A percentile compares a stretch with the other conserved stretches of the same genome.
phyloP scores from a whole-genome alignment of 805 yeast genomes.

The Starmera pachycereana region DNA sequence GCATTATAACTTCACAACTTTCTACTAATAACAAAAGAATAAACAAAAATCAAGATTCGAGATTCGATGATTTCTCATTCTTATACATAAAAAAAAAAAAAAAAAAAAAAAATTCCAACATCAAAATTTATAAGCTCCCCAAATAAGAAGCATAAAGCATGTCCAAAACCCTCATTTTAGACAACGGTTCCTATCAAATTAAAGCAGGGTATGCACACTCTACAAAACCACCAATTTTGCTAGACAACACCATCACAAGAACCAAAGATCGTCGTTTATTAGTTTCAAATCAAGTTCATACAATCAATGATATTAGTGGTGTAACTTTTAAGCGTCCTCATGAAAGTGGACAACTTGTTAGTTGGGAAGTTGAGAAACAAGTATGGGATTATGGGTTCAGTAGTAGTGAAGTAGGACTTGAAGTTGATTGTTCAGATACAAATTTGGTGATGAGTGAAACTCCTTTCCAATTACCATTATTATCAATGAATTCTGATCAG shows the following conservation, averaged over 20 bases:
- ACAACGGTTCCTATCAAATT: constrained; percentile 82
- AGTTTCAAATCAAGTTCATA: constrained; percentile 58
- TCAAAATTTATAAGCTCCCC: too few species aligned
- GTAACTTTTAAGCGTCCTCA: constrained; percentile 70
- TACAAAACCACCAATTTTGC: too few species aligned
- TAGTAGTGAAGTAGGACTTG: constrained; percentile 27
- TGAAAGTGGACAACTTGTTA: constrained; percentile 79
- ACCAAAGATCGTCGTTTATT: constrained; percentile 67
- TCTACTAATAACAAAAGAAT: too few species aligned
- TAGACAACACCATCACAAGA: constrained; percentile 58
- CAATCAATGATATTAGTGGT: constrained; percentile 65
- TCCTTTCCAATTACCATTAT: constrained; percentile 70
- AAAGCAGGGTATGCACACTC: constrained; percentile 44
- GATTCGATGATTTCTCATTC: too few species aligned
- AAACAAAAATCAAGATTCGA: too few species aligned
- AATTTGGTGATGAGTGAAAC: constrained; percentile 70
- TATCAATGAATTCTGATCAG: constrained; percentile 81
- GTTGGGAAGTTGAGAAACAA: constrained; percentile 85
- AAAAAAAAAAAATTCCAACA: too few species aligned
- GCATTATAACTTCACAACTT: too few species aligned
- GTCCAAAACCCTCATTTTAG: constrained; percentile 47
- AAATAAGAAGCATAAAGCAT: too few species aligned
- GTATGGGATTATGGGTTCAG: constrained; percentile 71
- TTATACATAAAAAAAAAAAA: too few species aligned
- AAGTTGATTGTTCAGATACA: constrained; percentile 35